Conservation (phyloP, 2,329 filamentous ascomycete genomes). For the Colletotrichum liaoningense region DNA sequence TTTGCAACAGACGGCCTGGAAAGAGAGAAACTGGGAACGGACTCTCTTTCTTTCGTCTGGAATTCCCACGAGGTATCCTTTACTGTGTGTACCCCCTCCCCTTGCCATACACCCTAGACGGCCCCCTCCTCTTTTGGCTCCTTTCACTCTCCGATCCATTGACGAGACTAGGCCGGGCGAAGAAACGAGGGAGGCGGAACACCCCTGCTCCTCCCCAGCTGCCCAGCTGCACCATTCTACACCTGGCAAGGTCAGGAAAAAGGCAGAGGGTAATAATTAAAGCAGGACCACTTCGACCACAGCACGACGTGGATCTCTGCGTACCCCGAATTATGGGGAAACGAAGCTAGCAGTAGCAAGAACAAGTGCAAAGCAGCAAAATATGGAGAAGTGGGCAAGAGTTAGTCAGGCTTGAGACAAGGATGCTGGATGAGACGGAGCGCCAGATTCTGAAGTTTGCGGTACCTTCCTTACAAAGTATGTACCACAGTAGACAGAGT, state of each 20-base stretch:
- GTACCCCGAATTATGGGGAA: constrained; percentile 33
- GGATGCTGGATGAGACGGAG: constrained; percentile 29
- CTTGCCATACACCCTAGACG: not conserved
- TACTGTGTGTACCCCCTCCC: constrained; percentile 6
- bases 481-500: not conserved
- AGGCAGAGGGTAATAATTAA: constrained; percentile 18
- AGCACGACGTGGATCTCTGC: not conserved
- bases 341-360: constrained; percentile 9
- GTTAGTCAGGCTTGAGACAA: constrained; percentile 29
- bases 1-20: constrained; percentile 12
- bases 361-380: constrained; percentile 6
- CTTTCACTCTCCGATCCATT: constrained; percentile 30
- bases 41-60: constrained; percentile 35
- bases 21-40: constrained; percentile 22
- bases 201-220: constrained; percentile 1
- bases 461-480: not conserved
- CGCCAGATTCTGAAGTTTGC: not conserved
- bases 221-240: constrained; percentile 16
- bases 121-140: not conserved
- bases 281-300: constrained; percentile 10
- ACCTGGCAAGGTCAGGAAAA: constrained; percentile 20
- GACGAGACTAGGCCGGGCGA: constrained; percentile 14
- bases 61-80: constrained; percentile 25
- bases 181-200: constrained; percentile 12
- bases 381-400: constrained; percentile 26